Evolutionary conservation across 257 asterid species (phyloP).

Genomic region (Paraleonurus japonicus): DNA sequence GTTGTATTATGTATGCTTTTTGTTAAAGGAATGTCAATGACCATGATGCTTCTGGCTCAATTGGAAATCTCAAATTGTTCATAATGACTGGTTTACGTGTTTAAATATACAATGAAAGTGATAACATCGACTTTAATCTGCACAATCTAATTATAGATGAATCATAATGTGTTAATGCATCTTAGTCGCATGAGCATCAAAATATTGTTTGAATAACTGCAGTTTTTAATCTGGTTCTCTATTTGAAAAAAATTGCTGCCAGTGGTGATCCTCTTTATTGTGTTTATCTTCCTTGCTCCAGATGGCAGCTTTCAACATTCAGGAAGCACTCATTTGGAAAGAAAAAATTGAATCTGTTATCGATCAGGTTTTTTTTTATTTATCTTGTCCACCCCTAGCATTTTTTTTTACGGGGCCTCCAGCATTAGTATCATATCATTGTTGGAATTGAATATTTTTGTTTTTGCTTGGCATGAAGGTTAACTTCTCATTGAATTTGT

Average conservation of each 20-base stretch:
- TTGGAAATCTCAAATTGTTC: slow-evolving; percentile 20
- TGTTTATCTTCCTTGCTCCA: slow-evolving; percentile 40
- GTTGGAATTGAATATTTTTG: slow-evolving; percentile 6
- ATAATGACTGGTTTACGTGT: slow-evolving; percentile 2
- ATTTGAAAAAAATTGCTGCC: not conserved
- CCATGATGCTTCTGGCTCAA: slow-evolving; percentile 17
- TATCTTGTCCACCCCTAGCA: slow-evolving; percentile 11
- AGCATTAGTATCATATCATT: slow-evolving; percentile 11
- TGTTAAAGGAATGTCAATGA: not conserved
- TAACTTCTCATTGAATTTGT: slow-evolving; percentile 11
- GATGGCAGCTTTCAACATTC: slow-evolving; percentile 99
- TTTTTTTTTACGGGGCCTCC: not conserved
- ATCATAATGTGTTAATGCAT: not conserved
- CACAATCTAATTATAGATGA: slow-evolving; percentile 3
- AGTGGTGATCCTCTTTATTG: slow-evolving; percentile 18
- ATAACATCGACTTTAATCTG: slow-evolving; percentile 19
- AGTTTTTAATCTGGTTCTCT: slow-evolving; percentile 11
- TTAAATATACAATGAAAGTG: slow-evolving; percentile 6
- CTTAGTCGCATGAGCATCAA: slow-evolving; percentile 5
- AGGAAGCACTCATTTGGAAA: slow-evolving; percentile 97
- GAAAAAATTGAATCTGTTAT: slow-evolving; percentile 94
- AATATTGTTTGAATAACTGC: not conserved
- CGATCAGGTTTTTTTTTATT: slow-evolving; percentile 81
- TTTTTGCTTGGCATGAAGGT: slow-evolving; percentile 4
- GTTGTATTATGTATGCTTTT: not conserved